Evolutionary conservation across 225 moss, liverwort and hornwort genomes (phyloP), one percentile per base, ranked within the genome.

Genomic region (Sphagnum tenellum): DNA sequence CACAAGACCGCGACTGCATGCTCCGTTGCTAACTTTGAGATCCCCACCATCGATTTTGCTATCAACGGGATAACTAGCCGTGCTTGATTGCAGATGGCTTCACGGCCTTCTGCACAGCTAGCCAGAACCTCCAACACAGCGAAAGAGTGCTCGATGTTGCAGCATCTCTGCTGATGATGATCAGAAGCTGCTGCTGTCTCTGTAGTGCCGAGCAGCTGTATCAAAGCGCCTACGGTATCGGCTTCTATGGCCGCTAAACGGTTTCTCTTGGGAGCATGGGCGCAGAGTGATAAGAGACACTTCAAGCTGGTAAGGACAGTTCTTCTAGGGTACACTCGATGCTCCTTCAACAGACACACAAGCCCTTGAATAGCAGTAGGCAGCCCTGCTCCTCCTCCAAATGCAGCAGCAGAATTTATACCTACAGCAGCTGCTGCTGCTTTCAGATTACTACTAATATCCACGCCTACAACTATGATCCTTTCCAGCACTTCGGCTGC

Each of bases 31-130:
- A 71, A 14, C 4, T 69, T 47, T 0, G 88, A 86, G 8, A 78
- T 76, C 2, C 84, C 86, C 5, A 89, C 61, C 47, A 94, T 2
- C 3, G 80, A 73, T 53, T 81, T 82, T 10, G 91, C 82, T 0
- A 94, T 73, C 46, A 82, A 74, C 7, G 76, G 82, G 47, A 94
- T 79, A 9, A 89, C 94, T 45, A 89, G 63, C 0, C 81, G 83
- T 46, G 88, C 85, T 29, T 29, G 29, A 2, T 75, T 83, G 3
- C 80, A 73, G 10, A 94, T 91, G 1, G 86, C 84, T 51, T 91
- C 94, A 8, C 94, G 83, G 2, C 94, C 94, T 61, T 94, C 89
- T 1, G 91, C 86, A 57, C 88, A 94, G 12, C 78, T 74, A 5
- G 91, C 80, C 45, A 89, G 73, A 0, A 84, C 65, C 69, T 91